A percentile compares a stretch with the other conserved stretches of the same genome.
Conservation (phyloP, 108 stramenopile genomes). For the Bacterosira constricta region DNA sequence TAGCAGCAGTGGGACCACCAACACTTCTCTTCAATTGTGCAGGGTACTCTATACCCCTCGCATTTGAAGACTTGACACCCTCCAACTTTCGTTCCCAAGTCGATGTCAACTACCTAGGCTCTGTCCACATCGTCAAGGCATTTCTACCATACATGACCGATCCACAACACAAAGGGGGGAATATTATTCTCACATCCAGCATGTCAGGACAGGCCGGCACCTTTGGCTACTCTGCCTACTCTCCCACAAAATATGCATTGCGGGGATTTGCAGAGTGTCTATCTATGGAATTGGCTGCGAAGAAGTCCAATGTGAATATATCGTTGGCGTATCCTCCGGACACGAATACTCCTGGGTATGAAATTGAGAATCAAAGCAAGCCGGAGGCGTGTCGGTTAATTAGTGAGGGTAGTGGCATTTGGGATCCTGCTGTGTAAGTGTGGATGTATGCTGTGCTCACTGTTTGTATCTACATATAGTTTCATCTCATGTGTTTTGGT, state of each 20-base stretch:
- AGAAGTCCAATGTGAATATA: constrained; percentile 52
- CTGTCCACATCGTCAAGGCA: constrained; percentile 69
- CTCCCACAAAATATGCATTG: constrained; percentile 86
- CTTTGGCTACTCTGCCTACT: constrained; percentile 86
- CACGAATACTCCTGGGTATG: constrained; percentile 97
- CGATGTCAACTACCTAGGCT: constrained; percentile 81
- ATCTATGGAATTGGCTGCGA: constrained; percentile 69
- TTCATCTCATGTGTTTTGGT: background rate
- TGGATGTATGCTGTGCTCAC: background rate
- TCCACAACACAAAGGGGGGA: constrained; percentile 26
- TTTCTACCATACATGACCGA: constrained; percentile 79
- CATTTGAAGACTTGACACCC: constrained; percentile 58
- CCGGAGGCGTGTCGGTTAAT: constrained; percentile 77
- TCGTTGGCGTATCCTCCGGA: constrained; percentile 94
- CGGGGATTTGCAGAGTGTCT: constrained; percentile 84
- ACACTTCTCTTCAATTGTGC: constrained; percentile 80
- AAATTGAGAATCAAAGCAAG: constrained; percentile 75
- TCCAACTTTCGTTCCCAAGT: constrained; percentile 58
- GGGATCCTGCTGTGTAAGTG: constrained; percentile 65
- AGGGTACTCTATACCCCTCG: constrained; percentile 65
- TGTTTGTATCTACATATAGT: background rate
- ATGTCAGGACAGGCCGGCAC: constrained; percentile 82
- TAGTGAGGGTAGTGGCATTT: constrained; percentile 67
- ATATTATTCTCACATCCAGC: constrained; percentile 77
- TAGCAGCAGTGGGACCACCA: constrained; percentile 23